Base-by-base conservation (phyloP, 1,284 basidiomycete genomes). In the Boletus albobrunnescens region DNA sequence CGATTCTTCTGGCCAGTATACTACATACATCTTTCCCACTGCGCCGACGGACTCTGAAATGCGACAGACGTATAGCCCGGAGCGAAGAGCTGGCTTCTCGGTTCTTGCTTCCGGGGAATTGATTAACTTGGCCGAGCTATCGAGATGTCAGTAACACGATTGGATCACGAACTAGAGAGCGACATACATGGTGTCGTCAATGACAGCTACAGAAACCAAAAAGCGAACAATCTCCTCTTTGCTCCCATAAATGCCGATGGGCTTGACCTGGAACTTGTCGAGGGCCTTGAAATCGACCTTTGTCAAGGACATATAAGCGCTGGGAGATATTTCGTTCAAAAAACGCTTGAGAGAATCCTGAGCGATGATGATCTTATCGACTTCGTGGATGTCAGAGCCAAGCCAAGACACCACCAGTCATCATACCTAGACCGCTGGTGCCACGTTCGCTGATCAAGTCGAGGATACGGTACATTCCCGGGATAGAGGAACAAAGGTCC, bases 1-100 rank as follows among this genome's bases (percentile, higher is more conserved):
- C 0, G 67, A 68, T 14, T 78, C 72, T 56, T 83, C 77, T 0
- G 81, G 81, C 81, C 82, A 84, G 50, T 79, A 82, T 6, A 81
- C 58, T 13, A 77, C 71, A 54, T 72, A 78, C 2, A 76, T 49
- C 22, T 61, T 57, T 27, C 67, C 56, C 3, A 40, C 35, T 6
- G 20, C 28, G 10, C 46, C 27, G 30, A 53, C 19, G 6, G 46
- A 22, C 7, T 36, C 27, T 8, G 49, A 32, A 7, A 55, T 23
- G 7, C 57, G 56, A 36, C 65, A 61, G 20, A 77, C 51, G 46
- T 81, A 82, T 3, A 82, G 54, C 7, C 79, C 80, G 20, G 80
- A 75, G 1, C 74, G 70, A 13, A 82, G 62, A 13, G 38, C 46
- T 1, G 70, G 67, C 16, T 49, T 53, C 12, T 56, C 54, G 1